These are phyloP conservation scores for Exsudoporus frostii DNA, from an alignment of 768 basidiomycete species.

Conservation along the genomic window DNA sequence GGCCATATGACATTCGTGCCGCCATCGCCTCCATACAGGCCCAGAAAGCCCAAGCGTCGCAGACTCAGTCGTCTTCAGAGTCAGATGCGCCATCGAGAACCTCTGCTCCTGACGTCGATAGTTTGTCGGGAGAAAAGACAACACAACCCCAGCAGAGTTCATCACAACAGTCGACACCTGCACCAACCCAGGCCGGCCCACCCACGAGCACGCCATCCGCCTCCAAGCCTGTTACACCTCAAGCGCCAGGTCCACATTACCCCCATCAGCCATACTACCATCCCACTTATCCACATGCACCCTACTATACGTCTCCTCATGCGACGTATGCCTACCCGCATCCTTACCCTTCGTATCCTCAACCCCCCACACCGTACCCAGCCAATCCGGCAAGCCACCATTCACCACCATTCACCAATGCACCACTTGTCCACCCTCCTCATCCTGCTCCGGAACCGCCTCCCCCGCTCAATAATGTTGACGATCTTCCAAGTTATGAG, in stretches of 20 bases:
- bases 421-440: constrained; percentile 33
- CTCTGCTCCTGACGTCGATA: constrained; percentile 8
- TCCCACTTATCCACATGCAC: constrained; percentile 60
- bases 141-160: constrained; percentile 17
- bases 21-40: constrained; percentile 54
- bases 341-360: constrained; percentile 30
- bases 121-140: constrained; percentile 13
- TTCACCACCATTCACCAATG: constrained; percentile 35
- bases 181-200: constrained; percentile 25
- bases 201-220: constrained; percentile 16
- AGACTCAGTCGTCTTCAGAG: constrained; percentile 16
- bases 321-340: constrained; percentile 40
- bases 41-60: constrained; percentile 22
- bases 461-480: constrained; percentile 25
- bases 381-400: constrained; percentile 27
- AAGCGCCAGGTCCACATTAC: constrained; percentile 35
- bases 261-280: constrained; percentile 57
- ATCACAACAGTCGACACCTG: constrained; percentile 15
- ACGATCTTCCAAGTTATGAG: constrained; percentile 83
- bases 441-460: constrained; percentile 30
- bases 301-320: constrained; percentile 56
- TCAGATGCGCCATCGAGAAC: constrained; percentile 12
- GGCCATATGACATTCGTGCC: constrained; percentile 67
- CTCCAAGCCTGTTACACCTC: constrained; percentile 19
- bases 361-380: constrained; percentile 31